Evolutionary conservation across 202 grass and related monocot genomes (phyloP), one percentile per base, ranked within the genome.

Genomic region (Panicum virgatum): DNA sequence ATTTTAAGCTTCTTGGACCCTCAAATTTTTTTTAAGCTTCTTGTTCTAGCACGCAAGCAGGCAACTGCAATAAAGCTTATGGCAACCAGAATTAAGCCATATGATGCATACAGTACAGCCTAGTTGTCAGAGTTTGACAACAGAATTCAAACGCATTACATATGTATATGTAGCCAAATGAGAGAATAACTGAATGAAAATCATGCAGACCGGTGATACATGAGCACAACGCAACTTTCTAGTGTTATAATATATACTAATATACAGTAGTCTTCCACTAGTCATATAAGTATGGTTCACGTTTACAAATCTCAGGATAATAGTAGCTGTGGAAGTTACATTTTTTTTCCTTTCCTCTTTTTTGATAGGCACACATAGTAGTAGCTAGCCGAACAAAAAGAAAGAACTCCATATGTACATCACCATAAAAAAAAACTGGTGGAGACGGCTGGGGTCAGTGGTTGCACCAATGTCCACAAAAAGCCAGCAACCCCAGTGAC

Each of bases 381-480:
- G 38, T 79, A 84, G 36, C 51, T 80, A 74, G 47, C 30, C 7
- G 7, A 83, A 16, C 1, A 69, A 80, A 69, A 80, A 23, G 38
- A 40, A 39, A 61, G 6, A 47, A 30, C n/a, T 77, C 77, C 40
- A 40, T 86, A 86, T 90, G 36, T 86, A 90, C 88, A 86, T n/a
- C 52, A 79, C 51, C 62, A 56, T 20, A 77, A 48, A 72, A 72
- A 73, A 72, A 73, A 69, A 56, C 30, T 0, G 3, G 62, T 45
- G 34, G 56, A 79, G 27, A 82, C 32, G 47, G 15, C 54, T 32
- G 19, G 12, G 42, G 72, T 72, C 88, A 53, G 77, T n/a, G 40
- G 72, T 66, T 65, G 20, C 79, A 54, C 73, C 59, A 68, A 60
- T 38, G 25, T 39, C 59, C 73, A 57, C 27, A 39, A 27, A 48